Base-by-base conservation (phyloP, 345 rosid species). In the Hibiscus tridactylites region DNA sequence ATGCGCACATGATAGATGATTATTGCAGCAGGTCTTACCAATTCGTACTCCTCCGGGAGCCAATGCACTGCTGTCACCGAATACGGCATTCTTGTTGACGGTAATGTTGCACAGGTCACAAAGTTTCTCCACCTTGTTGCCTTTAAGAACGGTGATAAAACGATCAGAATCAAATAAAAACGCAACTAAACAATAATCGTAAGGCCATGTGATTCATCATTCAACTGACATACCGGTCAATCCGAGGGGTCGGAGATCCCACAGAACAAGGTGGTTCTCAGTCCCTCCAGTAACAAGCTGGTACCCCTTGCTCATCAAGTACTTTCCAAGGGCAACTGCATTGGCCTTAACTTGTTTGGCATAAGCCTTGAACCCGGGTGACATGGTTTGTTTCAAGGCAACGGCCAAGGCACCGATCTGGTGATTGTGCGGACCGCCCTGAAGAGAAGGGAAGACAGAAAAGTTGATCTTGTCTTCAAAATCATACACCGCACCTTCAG, bases 351-450 rank as follows among this genome's bases (percentile, higher is more conserved):
- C 99, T 81, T 96, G 99, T 80, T 96, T 92, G 3, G 99, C 98
- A 72, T 96, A 96, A 11, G 80, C 90, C 90, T 92, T 96, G 86
- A 95, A 96, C 31, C 82, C 97, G 78, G 97, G 98, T 56, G 88
- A 62, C 28, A 70, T 75, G 47, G 86, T 86, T 88, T 96, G 99
- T 81, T 96, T 96, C 88, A 96, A 73, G 24, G 98, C 97, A 81
- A 96, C 99, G 74, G 99, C 99, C 73, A 96, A 79, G 63, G 99
- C 99, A 71, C 93, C 99, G 11, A 96, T 96, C 89, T 96, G 99
- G 91, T 96, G 99, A 65, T 96, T 96, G 87, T 96, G 99, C 0
- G 99, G 99, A 78, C 99, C 99, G 56, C 99, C 99, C 79, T 96
- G 99, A 77, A 96, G 97, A 3, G 99, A 88, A 12, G 99, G 99